Percentiles rank a stretch among this genome's conserved stretches.
phyloP scores from a whole-genome alignment of 768 basidiomycete species.

The Rhodotorula diobovata region DNA sequence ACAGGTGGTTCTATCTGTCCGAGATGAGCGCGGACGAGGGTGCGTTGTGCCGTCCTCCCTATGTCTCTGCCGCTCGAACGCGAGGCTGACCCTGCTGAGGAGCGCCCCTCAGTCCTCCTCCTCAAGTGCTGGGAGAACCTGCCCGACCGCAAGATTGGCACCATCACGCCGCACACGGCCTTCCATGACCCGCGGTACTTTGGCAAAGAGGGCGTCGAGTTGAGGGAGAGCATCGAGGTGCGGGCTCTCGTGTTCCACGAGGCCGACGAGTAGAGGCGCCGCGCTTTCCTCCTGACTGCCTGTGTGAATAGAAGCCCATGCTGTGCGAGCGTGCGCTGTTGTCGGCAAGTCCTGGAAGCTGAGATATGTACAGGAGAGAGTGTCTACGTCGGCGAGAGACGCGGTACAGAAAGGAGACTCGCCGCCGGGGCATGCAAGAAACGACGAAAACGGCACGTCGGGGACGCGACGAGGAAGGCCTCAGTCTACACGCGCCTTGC shows the following conservation, averaged over 20 bases:
- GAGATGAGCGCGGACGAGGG: constrained; percentile 32
- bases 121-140: constrained; percentile 36
- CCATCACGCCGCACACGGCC: constrained; percentile 31
- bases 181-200: constrained; percentile 21
- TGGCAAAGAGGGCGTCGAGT: constrained; percentile 13
- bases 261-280: neutral
- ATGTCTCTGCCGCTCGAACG: neutral
- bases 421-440: neutral
- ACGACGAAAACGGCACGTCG: neutral
- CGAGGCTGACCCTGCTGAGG: neutral
- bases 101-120: constrained; percentile 15
- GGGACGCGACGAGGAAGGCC: neutral
- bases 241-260: constrained; percentile 35
- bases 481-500: neutral
- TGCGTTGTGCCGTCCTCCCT: neutral
- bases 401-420: too few species aligned
- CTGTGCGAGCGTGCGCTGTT: too few species aligned
- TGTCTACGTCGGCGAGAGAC: too few species aligned
- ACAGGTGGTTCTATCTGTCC: constrained; percentile 28
- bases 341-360: too few species aligned
- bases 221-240: constrained; percentile 34
- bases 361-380: too few species aligned
- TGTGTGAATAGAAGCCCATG: too few species aligned
- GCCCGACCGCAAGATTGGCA: neutral
- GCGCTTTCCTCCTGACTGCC: too few species aligned